Conservation (phyloP, 2,329 filamentous ascomycete species). For the Fusarium chaquense region DNA sequence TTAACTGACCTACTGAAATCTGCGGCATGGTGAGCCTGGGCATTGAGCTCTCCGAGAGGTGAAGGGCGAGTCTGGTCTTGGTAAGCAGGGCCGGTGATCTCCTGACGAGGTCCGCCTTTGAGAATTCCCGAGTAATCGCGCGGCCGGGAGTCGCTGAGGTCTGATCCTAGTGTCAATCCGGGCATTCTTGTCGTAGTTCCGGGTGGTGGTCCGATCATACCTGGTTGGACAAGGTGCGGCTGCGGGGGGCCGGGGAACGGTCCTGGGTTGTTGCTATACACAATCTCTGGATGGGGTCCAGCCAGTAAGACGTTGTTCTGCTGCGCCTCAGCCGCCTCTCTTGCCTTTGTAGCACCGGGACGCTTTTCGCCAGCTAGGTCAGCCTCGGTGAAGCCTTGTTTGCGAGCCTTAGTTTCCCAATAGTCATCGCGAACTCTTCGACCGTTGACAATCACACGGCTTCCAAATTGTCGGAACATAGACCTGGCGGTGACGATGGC, state of each 20-base stretch:
- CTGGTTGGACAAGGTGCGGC: conserved; percentile 77
- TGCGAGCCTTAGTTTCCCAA: conserved; percentile 96
- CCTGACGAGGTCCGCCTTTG: conserved; percentile 85
- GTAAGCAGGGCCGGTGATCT: conserved; percentile 87
- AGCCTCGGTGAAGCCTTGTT: conserved; percentile 98
- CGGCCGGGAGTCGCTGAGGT: conserved; percentile 80
- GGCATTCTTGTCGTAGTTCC: conserved; percentile 79
- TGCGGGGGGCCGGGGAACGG: conserved; percentile 76
- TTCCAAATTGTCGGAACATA: conserved; percentile 99
- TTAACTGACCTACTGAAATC: conserved; percentile 91
- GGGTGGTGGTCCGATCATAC: conserved; percentile 73
- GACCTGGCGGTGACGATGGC: conserved; percentile 97
- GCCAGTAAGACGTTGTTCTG: conserved; percentile 69
- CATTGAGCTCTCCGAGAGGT: conserved; percentile 81
- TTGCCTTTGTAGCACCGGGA: conserved; percentile 88
- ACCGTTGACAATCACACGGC: conserved; percentile 89
- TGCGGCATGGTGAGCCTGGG: conserved; percentile 87
- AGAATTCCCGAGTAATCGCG: conserved; percentile 85
- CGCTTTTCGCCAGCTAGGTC: conserved; percentile 96
- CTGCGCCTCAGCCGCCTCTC: conserved; percentile 80
- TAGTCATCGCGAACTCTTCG: conserved; percentile 96
- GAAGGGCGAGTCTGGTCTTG: conserved; percentile 86
- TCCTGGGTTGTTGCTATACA: conserved; percentile 81
- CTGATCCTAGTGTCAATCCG: conserved; percentile 84
- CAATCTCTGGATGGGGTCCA: conserved; percentile 84